phyloP scores from a whole-genome alignment of 257 asterid genomes.

The Nemophila menziesii region DNA sequence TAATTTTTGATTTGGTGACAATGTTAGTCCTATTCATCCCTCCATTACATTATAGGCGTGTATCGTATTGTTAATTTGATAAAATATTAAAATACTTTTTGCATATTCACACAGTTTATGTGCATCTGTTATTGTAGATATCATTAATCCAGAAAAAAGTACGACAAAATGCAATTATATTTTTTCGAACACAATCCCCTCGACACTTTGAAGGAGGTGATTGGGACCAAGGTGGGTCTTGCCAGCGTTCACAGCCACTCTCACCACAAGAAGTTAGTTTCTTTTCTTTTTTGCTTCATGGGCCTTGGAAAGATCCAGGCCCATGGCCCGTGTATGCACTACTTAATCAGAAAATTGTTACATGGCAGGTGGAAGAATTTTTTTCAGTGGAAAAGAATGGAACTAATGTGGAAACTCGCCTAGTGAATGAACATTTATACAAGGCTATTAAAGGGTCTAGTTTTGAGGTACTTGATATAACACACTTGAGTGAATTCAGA shows the following conservation, averaged over 20 bases:
- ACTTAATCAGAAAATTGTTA: not conserved
- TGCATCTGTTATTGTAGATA: conserved; percentile 30
- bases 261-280: conserved; percentile 54
- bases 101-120: conserved; percentile 2
- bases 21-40: not conserved
- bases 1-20: too few species aligned
- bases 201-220: conserved; percentile 97
- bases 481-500: conserved; percentile 65
- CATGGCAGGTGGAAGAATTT: conserved; percentile 55
- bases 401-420: conserved; percentile 79
- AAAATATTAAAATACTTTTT: not conserved
- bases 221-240: conserved; percentile 93
- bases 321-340: not conserved
- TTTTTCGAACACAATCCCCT: conserved; percentile 84
- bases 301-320: too few species aligned
- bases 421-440: conserved; percentile 61
- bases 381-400: conserved; percentile 54
- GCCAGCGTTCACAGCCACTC: conserved; percentile 59
- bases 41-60: not conserved
- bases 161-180: conserved; percentile 33
- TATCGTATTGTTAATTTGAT: not conserved
- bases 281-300: too few species aligned
- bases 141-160: conserved; percentile 40
- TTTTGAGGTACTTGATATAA: conserved; percentile 53
- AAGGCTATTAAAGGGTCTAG: conserved; percentile 42